Conservation (phyloP, 2,329 filamentous ascomycete species). For the Zymoseptoria pseudotritici region DNA sequence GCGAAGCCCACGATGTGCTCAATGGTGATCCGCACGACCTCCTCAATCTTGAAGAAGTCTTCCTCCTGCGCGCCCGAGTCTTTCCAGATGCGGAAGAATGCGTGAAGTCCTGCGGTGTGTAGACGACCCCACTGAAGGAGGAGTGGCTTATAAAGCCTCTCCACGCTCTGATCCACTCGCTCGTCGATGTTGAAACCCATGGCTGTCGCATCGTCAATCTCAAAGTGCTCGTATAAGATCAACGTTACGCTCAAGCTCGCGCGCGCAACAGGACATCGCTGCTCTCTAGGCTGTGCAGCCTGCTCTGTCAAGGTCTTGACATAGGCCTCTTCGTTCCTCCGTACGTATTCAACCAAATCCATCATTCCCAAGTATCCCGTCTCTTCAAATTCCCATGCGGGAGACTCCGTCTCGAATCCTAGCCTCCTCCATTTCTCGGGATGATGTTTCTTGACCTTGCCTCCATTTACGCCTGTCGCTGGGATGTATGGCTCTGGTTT, state of each 20-base stretch:
- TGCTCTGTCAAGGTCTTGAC: constrained; percentile 90
- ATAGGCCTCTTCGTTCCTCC: constrained; percentile 84
- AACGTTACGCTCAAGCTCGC: constrained; percentile 81
- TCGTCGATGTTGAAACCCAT: constrained; percentile 46
- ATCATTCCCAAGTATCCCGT: constrained; percentile 93
- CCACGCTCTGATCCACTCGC: constrained; percentile 47
- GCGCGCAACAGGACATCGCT: constrained; percentile 79
- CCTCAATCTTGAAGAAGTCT: constrained; percentile 89
- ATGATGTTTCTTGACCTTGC: constrained; percentile 56
- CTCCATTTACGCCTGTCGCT: constrained; percentile 22
- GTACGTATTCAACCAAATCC: constrained; percentile 90
- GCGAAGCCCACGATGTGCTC: constrained; percentile 84
- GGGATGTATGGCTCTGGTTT: constrained; percentile 49
- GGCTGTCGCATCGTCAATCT: constrained; percentile 55
- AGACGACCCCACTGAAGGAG: constrained; percentile 88
- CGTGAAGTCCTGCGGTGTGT: constrained; percentile 75
- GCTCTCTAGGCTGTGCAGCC: constrained; percentile 59
- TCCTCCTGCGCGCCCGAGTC: constrained; percentile 73
- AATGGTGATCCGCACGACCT: constrained; percentile 80
- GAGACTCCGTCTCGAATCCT: constrained; percentile 86
- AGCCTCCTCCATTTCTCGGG: constrained; percentile 88
- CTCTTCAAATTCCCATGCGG: constrained; percentile 73
- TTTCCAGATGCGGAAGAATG: constrained; percentile 91
- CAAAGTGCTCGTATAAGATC: constrained; percentile 91
- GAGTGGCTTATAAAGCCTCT: constrained; percentile 78